phyloP scores from a whole-genome alignment of 371 early-diverging fungal genomes.

The Thermomucor indicae-seudaticae region DNA sequence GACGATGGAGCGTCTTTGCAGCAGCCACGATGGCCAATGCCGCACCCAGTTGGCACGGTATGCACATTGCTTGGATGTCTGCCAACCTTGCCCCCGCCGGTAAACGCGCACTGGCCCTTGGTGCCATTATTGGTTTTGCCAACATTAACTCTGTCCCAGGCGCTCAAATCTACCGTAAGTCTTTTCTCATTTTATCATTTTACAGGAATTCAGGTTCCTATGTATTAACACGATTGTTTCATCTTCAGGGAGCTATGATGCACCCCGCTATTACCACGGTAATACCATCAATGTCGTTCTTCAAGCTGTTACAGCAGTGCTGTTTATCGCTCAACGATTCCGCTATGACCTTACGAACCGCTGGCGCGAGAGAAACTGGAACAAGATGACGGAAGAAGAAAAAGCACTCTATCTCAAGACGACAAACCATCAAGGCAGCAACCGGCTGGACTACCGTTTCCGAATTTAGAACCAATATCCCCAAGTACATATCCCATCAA shows the following conservation, averaged over 20 bases:
- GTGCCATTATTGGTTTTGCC: slow-evolving; percentile 35
- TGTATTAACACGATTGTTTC: not conserved
- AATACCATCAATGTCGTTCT: slow-evolving; percentile 38
- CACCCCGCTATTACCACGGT: slow-evolving; percentile 33
- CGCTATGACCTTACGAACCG: slow-evolving; percentile 29
- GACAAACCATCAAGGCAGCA: slow-evolving; percentile 26
- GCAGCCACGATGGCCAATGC: slow-evolving; percentile 21
- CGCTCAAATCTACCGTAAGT: slow-evolving; percentile 16
- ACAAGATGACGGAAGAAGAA: slow-evolving; percentile 23
- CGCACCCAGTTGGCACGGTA: slow-evolving; percentile 41
- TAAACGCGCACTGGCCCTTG: slow-evolving; percentile 43
- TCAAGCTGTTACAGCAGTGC: not conserved
- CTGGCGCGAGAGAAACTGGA: slow-evolving; percentile 23
- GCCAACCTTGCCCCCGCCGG: slow-evolving; percentile 45
- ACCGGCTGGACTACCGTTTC: slow-evolving; percentile 38
- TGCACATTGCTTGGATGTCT: slow-evolving; percentile 46
- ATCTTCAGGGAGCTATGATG: slow-evolving; percentile 20
- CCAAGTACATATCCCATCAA: too few species aligned
- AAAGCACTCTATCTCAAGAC: slow-evolving; percentile 18
- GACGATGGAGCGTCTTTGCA: slow-evolving; percentile 37
- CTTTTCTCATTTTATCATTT: too few species aligned
- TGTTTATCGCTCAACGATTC: slow-evolving; percentile 18
- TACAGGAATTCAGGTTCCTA: too few species aligned
- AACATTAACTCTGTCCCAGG: slow-evolving; percentile 31
- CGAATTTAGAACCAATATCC: slow-evolving; percentile 11